Evolutionary conservation across 2,329 filamentous ascomycete genomes (phyloP), one percentile per base, ranked within the genome.

Genomic region (Eutypa lata): DNA sequence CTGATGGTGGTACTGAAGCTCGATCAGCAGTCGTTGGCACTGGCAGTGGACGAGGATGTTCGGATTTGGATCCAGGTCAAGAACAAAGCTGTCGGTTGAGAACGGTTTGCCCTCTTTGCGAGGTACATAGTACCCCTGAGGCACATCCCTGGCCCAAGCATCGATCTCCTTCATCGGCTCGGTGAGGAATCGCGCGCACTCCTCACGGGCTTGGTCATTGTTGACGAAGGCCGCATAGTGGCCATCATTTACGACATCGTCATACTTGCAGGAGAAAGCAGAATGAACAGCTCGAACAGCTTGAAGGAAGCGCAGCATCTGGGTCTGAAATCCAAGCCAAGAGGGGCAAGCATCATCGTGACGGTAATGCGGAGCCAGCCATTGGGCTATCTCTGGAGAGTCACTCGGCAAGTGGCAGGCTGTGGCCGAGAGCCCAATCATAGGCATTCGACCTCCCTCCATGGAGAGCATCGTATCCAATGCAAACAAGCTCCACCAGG

Each of bases 401-500:
- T 49, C 48, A 5, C 53, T 45, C 14, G 55, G 57, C 37, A 52
- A 45, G 7, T 22, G 54, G 50, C 53, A 61, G 8, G 43, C 53
- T 18, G 49, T 43, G 42, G 43, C 33, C 18, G 21, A 13, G n/a
- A 51, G 14, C 8, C 51, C 47, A 14, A 59, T 51, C 43, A 59
- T 49, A 43, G 51, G 52, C 16, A 53, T 51, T 13, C 53, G 58
- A 8, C 58, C 57, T n/a, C 49, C 45, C 35, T 59, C 57, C 38
- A 59, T 56, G 19, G 55, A 47, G 6, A 59, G 26, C 31, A 55
- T 53, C 24, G 53, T 50, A 21, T 61, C 58, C 7, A 61, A n/a
- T 7, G 54, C 40, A 47, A 57, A 55, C 16, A 61, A 19, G 26
- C 51, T 55, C 58, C 58, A 61, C 58, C 58, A 61, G 3, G 53